These are phyloP conservation scores for Boletus edulis DNA, from an alignment of 768 basidiomycete genomes.

Conservation along the genomic window DNA sequence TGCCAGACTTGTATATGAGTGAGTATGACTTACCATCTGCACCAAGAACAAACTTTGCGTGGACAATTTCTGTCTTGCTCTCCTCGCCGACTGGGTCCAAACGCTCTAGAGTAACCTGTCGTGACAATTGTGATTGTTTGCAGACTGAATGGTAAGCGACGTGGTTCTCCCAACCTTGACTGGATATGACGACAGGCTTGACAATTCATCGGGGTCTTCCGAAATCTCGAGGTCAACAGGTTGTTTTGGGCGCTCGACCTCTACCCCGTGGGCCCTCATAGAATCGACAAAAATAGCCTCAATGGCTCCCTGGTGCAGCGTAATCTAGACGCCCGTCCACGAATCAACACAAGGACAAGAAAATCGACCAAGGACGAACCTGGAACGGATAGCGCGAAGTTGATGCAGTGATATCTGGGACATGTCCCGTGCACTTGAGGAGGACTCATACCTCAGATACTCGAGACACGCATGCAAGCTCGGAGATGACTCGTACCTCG, in stretches of 20 bases:
- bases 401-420: conserved; percentile 55
- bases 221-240: conserved; percentile 29
- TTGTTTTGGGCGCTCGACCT: conserved; percentile 33
- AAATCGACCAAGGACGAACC: conserved; percentile 30
- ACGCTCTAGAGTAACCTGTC: conserved; percentile 16
- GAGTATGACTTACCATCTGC: conserved; percentile 24
- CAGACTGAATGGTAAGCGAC: not conserved
- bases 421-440: conserved; percentile 55
- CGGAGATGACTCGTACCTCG: not conserved
- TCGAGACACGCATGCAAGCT: too few species aligned
- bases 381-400: conserved; percentile 69
- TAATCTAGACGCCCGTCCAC: conserved; percentile 15
- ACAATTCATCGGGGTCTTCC: conserved; percentile 38
- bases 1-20: not conserved
- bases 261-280: conserved; percentile 25
- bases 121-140: not conserved
- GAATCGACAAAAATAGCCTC: conserved; percentile 38
- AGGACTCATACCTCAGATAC: not conserved
- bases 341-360: not conserved
- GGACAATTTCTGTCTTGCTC: conserved; percentile 26
- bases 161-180: conserved; percentile 14
- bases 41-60: conserved; percentile 32
- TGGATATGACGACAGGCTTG: conserved; percentile 19
- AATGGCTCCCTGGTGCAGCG: conserved; percentile 36
- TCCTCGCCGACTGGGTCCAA: conserved; percentile 26